Evolutionary conservation across 1,284 basidiomycete species (phyloP).

Genomic region (Marasmius sp.): DNA sequence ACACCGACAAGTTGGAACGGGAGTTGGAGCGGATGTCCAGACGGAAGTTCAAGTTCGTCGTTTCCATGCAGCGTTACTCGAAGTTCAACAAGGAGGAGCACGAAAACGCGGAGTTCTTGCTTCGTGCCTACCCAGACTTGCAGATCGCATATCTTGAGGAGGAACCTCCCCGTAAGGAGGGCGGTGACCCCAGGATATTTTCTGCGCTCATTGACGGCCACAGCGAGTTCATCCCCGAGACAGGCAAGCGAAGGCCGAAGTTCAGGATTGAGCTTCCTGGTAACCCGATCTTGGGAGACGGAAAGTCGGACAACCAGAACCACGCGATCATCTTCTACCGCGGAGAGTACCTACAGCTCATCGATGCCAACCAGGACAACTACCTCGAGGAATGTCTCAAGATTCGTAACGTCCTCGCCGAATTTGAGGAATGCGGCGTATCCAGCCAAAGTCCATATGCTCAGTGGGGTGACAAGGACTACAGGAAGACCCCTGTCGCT

Average conservation of each 20-base stretch:
- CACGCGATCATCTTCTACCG: slow-evolving; percentile 99
- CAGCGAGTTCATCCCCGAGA: slow-evolving; percentile 91
- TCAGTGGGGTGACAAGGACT: slow-evolving; percentile 84
- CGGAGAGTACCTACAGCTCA: slow-evolving; percentile 97
- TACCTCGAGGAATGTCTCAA: slow-evolving; percentile 99
- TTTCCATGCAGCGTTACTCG: slow-evolving; percentile 99
- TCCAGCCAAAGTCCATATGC: slow-evolving; percentile 91
- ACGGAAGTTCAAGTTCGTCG: slow-evolving; percentile 98
- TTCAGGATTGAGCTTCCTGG: slow-evolving; percentile 98
- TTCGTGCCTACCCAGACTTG: slow-evolving; percentile 98
- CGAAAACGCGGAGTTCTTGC: slow-evolving; percentile 97
- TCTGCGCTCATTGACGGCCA: slow-evolving; percentile 97
- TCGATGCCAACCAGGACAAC: slow-evolving; percentile 99
- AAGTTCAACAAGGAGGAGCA: slow-evolving; percentile 99
- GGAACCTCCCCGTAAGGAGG: slow-evolving; percentile 91
- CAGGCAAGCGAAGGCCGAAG: slow-evolving; percentile 90
- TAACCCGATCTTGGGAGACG: slow-evolving; percentile 98
- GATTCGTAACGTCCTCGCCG: slow-evolving; percentile 96
- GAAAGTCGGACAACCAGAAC: slow-evolving; percentile 99
- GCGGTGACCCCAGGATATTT: slow-evolving; percentile 93
- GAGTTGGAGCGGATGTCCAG: slow-evolving; percentile 97
- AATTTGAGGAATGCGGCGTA: slow-evolving; percentile 94
- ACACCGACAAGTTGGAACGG: slow-evolving; percentile 95
- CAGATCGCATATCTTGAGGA: slow-evolving; percentile 99
- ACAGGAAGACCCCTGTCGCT: slow-evolving; percentile 88